Evolutionary conservation across 305 asterid species (phyloP).

Genomic region (Ilex paraguariensis): DNA sequence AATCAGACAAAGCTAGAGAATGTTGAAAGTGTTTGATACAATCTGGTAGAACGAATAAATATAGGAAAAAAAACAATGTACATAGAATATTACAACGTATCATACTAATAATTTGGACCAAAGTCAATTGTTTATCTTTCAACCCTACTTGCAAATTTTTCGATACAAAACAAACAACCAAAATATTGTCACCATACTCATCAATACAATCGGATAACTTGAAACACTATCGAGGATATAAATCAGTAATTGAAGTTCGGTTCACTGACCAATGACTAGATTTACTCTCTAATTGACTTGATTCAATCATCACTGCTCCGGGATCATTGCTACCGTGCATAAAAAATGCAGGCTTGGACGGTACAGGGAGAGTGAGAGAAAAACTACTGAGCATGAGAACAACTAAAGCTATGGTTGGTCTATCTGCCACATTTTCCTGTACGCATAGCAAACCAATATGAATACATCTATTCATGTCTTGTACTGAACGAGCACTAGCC

Average conservation of each 20-base stretch:
- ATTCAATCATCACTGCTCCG: too few species aligned
- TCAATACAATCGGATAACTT: too few species aligned
- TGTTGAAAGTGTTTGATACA: too few species aligned
- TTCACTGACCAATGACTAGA: conserved; percentile 9
- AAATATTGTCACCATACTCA: too few species aligned
- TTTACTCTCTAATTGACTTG: background rate
- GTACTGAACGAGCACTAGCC: background rate
- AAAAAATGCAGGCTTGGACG: conserved; percentile 19
- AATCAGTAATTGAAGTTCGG: conserved; percentile 13
- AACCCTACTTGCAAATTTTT: too few species aligned
- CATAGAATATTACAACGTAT: too few species aligned
- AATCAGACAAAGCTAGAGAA: too few species aligned
- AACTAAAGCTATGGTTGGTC: conserved; percentile 18
- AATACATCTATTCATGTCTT: conserved; percentile 16
- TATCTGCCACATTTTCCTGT: conserved; percentile 10
- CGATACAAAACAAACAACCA: too few species aligned
- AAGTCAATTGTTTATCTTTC: too few species aligned
- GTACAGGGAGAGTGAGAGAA: conserved; percentile 6
- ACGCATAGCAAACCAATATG: conserved; percentile 21
- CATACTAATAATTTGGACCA: too few species aligned
- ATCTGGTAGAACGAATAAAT: too few species aligned
- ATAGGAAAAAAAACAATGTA: too few species aligned
- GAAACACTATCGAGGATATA: conserved; percentile 9
- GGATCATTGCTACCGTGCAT: background rate
- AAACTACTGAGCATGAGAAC: conserved; percentile 17